Evolutionary conservation across 2,329 filamentous ascomycete species (phyloP).

Genomic region (Capronia americana): DNA sequence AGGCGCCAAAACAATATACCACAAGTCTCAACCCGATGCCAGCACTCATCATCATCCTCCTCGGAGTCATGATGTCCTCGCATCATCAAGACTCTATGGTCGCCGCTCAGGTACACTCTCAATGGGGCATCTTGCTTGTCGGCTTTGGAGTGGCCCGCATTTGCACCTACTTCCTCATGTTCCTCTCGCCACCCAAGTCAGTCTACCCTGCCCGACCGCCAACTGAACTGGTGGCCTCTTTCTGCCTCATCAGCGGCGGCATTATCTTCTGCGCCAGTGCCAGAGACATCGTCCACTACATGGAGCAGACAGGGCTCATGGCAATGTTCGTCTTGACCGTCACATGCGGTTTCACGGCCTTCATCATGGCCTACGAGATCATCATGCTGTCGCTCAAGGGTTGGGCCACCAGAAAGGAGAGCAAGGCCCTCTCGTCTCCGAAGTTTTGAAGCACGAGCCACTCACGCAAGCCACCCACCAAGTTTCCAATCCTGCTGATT

Average conservation of each 20-base stretch:
- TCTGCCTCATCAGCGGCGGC: constrained; percentile 86
- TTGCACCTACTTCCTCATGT: constrained; percentile 80
- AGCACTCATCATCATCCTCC: constrained; percentile 80
- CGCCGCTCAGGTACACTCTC: constrained; percentile 89
- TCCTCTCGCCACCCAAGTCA: constrained; percentile 79
- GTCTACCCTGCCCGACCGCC: constrained; percentile 83
- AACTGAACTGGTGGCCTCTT: constrained; percentile 84
- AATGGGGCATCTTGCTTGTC: constrained; percentile 87
- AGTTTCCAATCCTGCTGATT: neutral
- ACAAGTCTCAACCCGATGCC: constrained; percentile 89
- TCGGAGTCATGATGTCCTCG: constrained; percentile 94
- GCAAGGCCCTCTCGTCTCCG: constrained; percentile 11
- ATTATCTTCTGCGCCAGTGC: constrained; percentile 92
- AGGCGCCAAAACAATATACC: constrained; percentile 69
- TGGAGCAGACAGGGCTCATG: constrained; percentile 78
- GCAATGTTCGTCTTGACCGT: constrained; percentile 95
- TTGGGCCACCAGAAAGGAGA: constrained; percentile 69
- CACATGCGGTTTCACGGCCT: constrained; percentile 78
- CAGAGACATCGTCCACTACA: constrained; percentile 75
- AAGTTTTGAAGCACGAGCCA: neutral
- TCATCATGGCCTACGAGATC: constrained; percentile 86
- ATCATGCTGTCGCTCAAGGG: constrained; percentile 82
- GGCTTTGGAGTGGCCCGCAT: constrained; percentile 79
- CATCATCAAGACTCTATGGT: constrained; percentile 85
- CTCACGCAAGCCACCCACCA: neutral